A percentile compares a stretch with the other conserved stretches of the same genome.
Conservation (phyloP, 2,329 filamentous ascomycete genomes). For the Meredithiella fracta region DNA sequence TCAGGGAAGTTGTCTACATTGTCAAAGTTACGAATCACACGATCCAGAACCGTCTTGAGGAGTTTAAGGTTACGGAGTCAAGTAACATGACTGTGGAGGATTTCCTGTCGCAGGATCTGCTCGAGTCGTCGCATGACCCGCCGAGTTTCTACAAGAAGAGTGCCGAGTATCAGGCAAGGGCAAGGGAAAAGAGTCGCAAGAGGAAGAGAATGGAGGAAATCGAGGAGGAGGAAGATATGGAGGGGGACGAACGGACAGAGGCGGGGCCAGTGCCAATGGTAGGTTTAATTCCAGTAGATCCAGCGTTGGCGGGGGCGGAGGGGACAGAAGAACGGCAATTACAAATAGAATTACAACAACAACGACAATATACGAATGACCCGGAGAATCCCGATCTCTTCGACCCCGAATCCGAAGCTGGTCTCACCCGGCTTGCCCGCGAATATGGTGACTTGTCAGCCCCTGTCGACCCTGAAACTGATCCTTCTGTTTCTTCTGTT, state of each 20-base stretch:
- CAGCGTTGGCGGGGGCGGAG: neutral
- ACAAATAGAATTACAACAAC: neutral
- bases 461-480: neutral
- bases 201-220: constrained; percentile 28
- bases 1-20: constrained; percentile 91
- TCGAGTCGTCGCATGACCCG: constrained; percentile 63
- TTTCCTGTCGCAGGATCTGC: constrained; percentile 54
- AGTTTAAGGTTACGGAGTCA: constrained; percentile 77
- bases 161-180: constrained; percentile 39
- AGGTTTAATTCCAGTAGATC: constrained; percentile 6
- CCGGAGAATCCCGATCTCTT: constrained; percentile 15
- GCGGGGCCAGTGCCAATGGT: neutral
- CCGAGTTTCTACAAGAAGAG: constrained; percentile 61
- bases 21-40: constrained; percentile 93
- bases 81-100: constrained; percentile 76
- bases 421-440: constrained; percentile 17
- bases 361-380: too few species aligned
- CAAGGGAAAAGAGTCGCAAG: constrained; percentile 32
- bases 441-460: neutral
- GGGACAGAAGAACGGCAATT: neutral
- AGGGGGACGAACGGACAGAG: neutral
- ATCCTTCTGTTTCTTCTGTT: neutral
- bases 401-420: constrained; percentile 16
- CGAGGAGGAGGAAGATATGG: constrained; percentile 16
- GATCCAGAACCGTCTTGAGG: constrained; percentile 76